Base-by-base conservation (phyloP, 2,329 filamentous ascomycete genomes). In the Hypoxylon sp. region DNA sequence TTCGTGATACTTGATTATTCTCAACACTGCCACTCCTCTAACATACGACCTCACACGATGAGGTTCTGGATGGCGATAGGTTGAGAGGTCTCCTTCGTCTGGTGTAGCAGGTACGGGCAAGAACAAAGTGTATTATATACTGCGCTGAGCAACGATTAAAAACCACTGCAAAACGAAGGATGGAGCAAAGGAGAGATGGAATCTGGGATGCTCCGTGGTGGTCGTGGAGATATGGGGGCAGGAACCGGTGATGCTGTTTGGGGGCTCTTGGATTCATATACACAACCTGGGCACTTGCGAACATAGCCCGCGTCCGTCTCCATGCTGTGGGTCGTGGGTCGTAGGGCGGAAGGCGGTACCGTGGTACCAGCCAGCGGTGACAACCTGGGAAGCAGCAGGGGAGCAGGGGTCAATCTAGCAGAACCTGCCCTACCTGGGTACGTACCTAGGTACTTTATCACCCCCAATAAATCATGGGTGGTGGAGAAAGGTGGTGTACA, bases 181-280 rank as follows among this genome's bases (percentile, higher is more conserved):
- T 35, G 46, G 40, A 17, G 56, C n/a, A 58, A 53, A 31, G 56
- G 37, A 44, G 60, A 57, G 20, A 61, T 40, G 37, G 40, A 55
- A 40, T 61, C 61, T 69, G 55, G 50, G 48, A 61, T 65, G 51
- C 44, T 57, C 61, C 46, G 64, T 44, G 40, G 40, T 60, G 25
- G 50, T 66, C 66, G 56, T 71, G 57, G 55, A 70, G 66, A 73
- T 44, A 22, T 72, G 73, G 69, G 64, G 73, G 69, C 70, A 74
- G 71, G 68, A 67, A 71, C 25, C 61, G 66, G 20, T 68, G 69
- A 72, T 71, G 69, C 48, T 67, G 40, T 71, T 73, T 68, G 73
- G 74, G 74, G 71, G 66, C 64, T 65, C 63, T 53, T 68, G 65
- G 61, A 72, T 70, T 71, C 64, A 74, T 76, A 75, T 74, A 76